Percentiles rank a stretch among this genome's conserved stretches.
Evolutionary conservation across 1,284 basidiomycete species (phyloP).

Genomic region (Megacollybia platyphylla): DNA sequence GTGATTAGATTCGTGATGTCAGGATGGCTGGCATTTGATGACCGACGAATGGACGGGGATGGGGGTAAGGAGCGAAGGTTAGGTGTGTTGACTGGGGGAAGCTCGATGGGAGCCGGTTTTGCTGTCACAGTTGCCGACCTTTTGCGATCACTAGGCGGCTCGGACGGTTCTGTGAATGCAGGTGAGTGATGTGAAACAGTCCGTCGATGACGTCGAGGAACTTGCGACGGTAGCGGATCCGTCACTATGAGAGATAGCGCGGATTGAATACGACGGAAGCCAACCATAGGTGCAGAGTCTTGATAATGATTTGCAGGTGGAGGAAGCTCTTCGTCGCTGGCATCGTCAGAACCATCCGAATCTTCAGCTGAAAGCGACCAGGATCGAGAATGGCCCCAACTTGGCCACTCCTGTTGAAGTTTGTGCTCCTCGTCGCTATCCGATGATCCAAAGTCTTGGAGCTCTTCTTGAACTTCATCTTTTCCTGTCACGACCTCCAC

Average conservation of each 20-base stretch:
- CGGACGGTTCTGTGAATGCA: conserved; percentile 3
- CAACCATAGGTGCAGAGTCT: conserved; percentile 7
- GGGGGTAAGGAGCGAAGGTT: conserved; percentile 22
- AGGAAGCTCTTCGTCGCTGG: conserved; percentile 3
- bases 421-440: conserved; percentile 14
- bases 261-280: conserved; percentile 26
- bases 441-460: conserved; percentile 14
- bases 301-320: background rate
- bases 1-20: conserved; percentile 45
- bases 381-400: conserved; percentile 29
- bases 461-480: conserved; percentile 21
- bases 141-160: background rate
- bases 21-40: conserved; percentile 34
- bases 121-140: background rate
- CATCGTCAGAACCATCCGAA: conserved; percentile 13
- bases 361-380: conserved; percentile 12
- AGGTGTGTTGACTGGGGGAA: conserved; percentile 5
- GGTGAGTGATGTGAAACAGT: conserved; percentile 4
- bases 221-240: conserved; percentile 8
- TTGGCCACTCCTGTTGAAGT: conserved; percentile 22
- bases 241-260: conserved; percentile 21
- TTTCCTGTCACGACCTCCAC: conserved; percentile 29
- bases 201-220: conserved; percentile 9
- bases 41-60: conserved; percentile 34
- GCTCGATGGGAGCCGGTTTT: conserved; percentile 11